Percentiles rank a stretch among this genome's conserved stretches.
These are phyloP conservation scores for Jamesozyma hellenica DNA, from an alignment of 805 yeast species.

Conservation along the genomic window DNA sequence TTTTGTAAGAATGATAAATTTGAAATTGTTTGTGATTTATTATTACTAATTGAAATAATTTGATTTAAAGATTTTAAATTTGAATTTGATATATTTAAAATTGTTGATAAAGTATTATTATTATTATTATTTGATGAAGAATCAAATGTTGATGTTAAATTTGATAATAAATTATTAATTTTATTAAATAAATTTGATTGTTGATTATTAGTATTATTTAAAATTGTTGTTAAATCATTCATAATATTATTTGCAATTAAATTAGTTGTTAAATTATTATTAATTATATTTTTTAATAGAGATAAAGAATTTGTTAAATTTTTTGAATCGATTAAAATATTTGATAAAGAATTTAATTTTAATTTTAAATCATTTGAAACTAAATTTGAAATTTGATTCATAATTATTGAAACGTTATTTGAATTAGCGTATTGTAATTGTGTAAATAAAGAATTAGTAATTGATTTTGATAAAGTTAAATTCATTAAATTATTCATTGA, in stretches of 20 bases:
- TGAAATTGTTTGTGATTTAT: conserved; percentile 14
- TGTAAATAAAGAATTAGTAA: conserved; percentile 13
- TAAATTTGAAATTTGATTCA: conserved; percentile 8
- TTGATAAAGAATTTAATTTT: conserved; percentile 13
- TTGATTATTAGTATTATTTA: conserved; percentile 12
- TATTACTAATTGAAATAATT: conserved; percentile 15
- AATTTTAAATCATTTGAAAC: conserved; percentile 10
- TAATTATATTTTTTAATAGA: conserved; percentile 11
- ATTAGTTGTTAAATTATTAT: conserved; percentile 16
- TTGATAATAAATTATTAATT: conserved; percentile 11
- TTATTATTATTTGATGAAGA: not conserved
- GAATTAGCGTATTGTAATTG: conserved; percentile 7
- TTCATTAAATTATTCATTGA: conserved; percentile 16
- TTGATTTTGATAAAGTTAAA: conserved; percentile 12
- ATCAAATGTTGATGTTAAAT: conserved; percentile 4
- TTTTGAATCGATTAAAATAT: conserved; percentile 11
- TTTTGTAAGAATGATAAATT: conserved; percentile 14
- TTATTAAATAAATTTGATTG: conserved; percentile 11
- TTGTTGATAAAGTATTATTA: too few species aligned
- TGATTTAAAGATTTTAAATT: conserved; percentile 15
- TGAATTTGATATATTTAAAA: too few species aligned
- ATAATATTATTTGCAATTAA: conserved; percentile 17
- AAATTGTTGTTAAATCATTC: conserved; percentile 12
- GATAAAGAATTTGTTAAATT: conserved; percentile 13
- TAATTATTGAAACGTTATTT: conserved; percentile 8